Percentiles rank a stretch among this genome's conserved stretches.
Evolutionary conservation across 192 early-diverging fungal genomes (phyloP).

Genomic region (Coemansia sp.): DNA sequence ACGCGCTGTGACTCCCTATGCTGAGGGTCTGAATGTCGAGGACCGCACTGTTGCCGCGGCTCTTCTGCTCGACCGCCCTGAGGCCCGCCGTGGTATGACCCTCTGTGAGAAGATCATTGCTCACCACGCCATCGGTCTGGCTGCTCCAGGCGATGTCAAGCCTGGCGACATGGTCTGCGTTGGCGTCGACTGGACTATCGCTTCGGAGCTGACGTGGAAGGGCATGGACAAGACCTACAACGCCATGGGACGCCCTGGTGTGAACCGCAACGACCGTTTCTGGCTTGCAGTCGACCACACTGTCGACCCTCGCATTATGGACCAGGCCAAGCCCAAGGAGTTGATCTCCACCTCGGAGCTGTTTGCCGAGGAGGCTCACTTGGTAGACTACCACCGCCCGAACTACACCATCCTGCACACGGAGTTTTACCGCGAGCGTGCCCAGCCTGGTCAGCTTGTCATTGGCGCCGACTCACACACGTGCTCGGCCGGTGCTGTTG

Average conservation of each 20-base stretch:
- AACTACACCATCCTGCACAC: constrained; percentile 84
- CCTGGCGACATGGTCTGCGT: constrained; percentile 85
- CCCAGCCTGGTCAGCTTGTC: constrained; percentile 78
- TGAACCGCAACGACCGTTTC: constrained; percentile 80
- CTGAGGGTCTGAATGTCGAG: constrained; percentile 62
- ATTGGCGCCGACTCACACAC: constrained; percentile 84
- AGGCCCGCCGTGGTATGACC: constrained; percentile 69
- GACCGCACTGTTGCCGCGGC: constrained; percentile 50
- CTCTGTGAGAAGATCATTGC: constrained; percentile 79
- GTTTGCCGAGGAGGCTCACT: constrained; percentile 71
- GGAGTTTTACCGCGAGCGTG: constrained; percentile 83
- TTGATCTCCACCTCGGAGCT: constrained; percentile 66
- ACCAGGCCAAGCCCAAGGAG: constrained; percentile 68
- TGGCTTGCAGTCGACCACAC: constrained; percentile 85
- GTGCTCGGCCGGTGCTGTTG: constrained; percentile 79
- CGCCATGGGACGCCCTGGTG: constrained; percentile 71
- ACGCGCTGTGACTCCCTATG: constrained; percentile 65
- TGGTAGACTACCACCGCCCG: constrained; percentile 74
- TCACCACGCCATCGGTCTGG: constrained; percentile 73
- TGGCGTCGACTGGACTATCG: constrained; percentile 81
- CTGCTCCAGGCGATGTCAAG: constrained; percentile 66
- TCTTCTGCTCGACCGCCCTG: constrained; percentile 54
- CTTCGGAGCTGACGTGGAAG: constrained; percentile 82
- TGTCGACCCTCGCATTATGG: constrained; percentile 74
- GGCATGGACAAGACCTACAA: constrained; percentile 87